Base-by-base conservation (phyloP, 306 rosid species). In the Sicyos baderoa region DNA sequence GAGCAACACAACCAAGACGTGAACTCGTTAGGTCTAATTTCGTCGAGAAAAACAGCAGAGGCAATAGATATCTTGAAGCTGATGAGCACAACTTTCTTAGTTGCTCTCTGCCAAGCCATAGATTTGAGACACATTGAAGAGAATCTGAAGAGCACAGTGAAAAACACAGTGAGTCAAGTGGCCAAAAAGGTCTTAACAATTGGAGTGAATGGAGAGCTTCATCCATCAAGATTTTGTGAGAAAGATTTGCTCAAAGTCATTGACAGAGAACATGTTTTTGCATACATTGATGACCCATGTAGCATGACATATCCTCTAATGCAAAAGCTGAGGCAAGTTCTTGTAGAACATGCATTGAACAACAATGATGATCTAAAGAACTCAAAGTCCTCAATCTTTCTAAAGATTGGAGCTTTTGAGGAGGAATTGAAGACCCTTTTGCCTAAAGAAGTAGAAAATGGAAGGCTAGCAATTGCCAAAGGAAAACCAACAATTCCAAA, bases 81-180 rank as follows among this genome's bases (percentile, higher is more conserved):
- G 37, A 76, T 79, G 81, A 52, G 62, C 60, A 76, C 83, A 47
- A 82, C 83, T 13, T 79, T 70, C 74, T 8, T 79, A 37, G 57
- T 79, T 54, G 78, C 79, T 23, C 77, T 79, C 23, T 82, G 81
- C 56, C 86, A 82, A 74, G 86, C 86, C 73, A 78, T 83, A 75
- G 82, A 80, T 75, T 77, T 79, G 80, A 83, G 82, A 72, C 78
- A 79, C 71, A 61, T 83, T 67, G 86, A 79, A 77, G 82, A 83
- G 32, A 80, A 83, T 40, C 4, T 78, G 40, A 78, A 58, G 77
- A 75, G 27, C 52, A 63, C 51, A 1, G 70, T 63, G 52, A 63
- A 63, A 5, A 63, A 63, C 48, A 63, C 50, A 16, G 75, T 80
- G 69, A 80, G 82, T 61, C 71, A 73, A 54, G 81, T 70, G 32